These are phyloP conservation scores for Rhodomyrtus psidioides DNA, from an alignment of 441 rosid species.

Conservation along the genomic window DNA sequence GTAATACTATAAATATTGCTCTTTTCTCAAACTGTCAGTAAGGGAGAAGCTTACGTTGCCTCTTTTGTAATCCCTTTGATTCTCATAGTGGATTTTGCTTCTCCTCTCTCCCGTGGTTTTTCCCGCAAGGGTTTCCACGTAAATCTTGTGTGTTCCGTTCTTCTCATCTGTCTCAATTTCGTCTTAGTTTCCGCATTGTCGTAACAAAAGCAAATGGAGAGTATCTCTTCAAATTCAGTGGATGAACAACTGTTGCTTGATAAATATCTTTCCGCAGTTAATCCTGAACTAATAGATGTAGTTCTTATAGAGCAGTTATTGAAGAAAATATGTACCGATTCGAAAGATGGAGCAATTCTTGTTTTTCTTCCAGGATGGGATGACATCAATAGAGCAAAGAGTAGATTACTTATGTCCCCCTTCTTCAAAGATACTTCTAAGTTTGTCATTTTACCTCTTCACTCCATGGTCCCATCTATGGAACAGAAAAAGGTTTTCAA, in stretches of 20 bases:
- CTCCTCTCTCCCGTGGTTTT: too few species aligned
- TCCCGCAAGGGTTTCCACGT: too few species aligned
- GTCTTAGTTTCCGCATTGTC: too few species aligned
- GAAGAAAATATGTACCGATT: conserved; percentile 65
- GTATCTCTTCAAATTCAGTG: conserved; percentile 15
- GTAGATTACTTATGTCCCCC: conserved; percentile 46
- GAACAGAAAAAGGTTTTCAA: conserved; percentile 86
- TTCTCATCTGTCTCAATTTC: too few species aligned
- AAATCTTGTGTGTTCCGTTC: too few species aligned
- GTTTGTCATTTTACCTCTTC: conserved; percentile 71
- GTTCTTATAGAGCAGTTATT: conserved; percentile 68
- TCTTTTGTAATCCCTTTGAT: too few species aligned
- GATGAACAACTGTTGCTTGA: conserved; percentile 52
- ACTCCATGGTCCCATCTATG: conserved; percentile 83
- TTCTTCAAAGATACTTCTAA: conserved; percentile 50
- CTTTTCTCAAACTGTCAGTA: too few species aligned
- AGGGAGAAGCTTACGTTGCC: too few species aligned
- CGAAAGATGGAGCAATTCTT: conserved; percentile 83
- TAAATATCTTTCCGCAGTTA: conserved; percentile 49
- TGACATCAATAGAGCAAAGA: conserved; percentile 61
- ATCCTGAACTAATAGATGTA: conserved; percentile 68
- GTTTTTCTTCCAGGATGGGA: conserved; percentile 99
- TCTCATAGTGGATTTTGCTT: too few species aligned
- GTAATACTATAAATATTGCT: too few species aligned
- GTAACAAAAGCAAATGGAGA: conserved; percentile 35